These are phyloP conservation scores for Russula lepida DNA, from an alignment of 768 basidiomycete species.

Conservation along the genomic window DNA sequence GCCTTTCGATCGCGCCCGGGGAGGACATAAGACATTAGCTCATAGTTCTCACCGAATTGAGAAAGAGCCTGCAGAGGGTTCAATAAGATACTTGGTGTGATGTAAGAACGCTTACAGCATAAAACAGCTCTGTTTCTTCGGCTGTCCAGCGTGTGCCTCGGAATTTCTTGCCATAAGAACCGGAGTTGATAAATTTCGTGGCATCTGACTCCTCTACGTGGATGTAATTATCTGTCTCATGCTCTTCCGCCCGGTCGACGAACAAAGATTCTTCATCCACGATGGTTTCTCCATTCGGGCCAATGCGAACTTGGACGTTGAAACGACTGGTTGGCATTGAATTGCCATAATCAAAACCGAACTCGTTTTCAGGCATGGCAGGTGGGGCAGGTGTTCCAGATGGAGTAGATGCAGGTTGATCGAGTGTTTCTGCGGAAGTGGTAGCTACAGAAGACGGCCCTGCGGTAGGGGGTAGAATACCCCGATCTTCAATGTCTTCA, in stretches of 20 bases:
- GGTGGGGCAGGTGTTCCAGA: slow-evolving; percentile 17
- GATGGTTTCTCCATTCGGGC: slow-evolving; percentile 79
- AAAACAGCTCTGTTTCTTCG: slow-evolving; percentile 87
- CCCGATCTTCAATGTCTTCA: slow-evolving; percentile 38
- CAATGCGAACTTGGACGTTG: slow-evolving; percentile 81
- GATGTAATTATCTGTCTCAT: slow-evolving; percentile 62
- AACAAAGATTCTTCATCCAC: slow-evolving; percentile 80
- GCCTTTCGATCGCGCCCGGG: slow-evolving; percentile 82
- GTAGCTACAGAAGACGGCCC: background rate
- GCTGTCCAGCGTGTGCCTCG: slow-evolving; percentile 82
- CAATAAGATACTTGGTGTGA: background rate
- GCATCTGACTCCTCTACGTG: slow-evolving; percentile 78
- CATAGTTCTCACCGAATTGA: slow-evolving; percentile 90
- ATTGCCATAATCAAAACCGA: slow-evolving; percentile 65
- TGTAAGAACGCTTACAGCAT: slow-evolving; percentile 46
- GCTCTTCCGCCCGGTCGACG: slow-evolving; percentile 62
- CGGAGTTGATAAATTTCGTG: slow-evolving; percentile 79
- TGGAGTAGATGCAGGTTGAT: slow-evolving; percentile 1
- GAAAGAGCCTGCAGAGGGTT: slow-evolving; percentile 59
- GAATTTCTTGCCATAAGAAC: slow-evolving; percentile 70
- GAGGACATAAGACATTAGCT: slow-evolving; percentile 78
- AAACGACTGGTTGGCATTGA: slow-evolving; percentile 58
- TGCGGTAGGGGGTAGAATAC: slow-evolving; percentile 1
- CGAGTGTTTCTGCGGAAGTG: background rate
- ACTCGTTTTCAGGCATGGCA: slow-evolving; percentile 38